Base-by-base conservation (phyloP, 305 asterid genomes). In the Rubia occidens region DNA sequence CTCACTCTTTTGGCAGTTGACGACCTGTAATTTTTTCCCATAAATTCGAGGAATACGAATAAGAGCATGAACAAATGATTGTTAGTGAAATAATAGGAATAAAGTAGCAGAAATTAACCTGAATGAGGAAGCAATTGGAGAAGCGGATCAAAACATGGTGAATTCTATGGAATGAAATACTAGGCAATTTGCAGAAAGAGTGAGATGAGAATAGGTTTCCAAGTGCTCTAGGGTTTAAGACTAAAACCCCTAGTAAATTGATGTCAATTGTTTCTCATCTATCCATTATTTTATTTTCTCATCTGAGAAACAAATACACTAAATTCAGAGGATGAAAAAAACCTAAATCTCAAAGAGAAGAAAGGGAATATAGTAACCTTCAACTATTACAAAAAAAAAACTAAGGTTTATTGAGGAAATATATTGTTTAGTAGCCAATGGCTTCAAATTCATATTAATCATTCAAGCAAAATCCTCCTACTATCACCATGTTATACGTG, bases 1-100 rank as follows among this genome's bases (percentile, higher is more conserved):
- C 86, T 89, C 89, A 84, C 80, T 59, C 81, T 85, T 68, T 82
- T 81, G 70, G 85, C 76, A 84, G 87, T 69, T 60, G 94, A 82
- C 9, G 94, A 85, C 85, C 96, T 91, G 88, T 24, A 24, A 24
- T 24, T 24, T 24, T 24, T 24, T 24, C 24, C 24, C 24, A 24
- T 24, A 24, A 24, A 24, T 63, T 51, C 13, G 9, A 35, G 17
- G 11, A 67, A 37, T 11, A 13, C 3, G 9, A 29, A 71, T 39
- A 8, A 15, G 45, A 29, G 15, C 64, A 2, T 17, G 66, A 47
- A 51, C 11, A 32, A 32, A 32, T 17, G 20, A 60, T 61, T 56
- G 7, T 15, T 20, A 6, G 21, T 21, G 20, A 66, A 17, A 60
- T 45, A 10, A 63, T 15, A 20, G 45, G n/a, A 68, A 32, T 51